Evolutionary conservation across 208 protist species (phyloP).

Genomic region (Acanthamoeba sp.): DNA sequence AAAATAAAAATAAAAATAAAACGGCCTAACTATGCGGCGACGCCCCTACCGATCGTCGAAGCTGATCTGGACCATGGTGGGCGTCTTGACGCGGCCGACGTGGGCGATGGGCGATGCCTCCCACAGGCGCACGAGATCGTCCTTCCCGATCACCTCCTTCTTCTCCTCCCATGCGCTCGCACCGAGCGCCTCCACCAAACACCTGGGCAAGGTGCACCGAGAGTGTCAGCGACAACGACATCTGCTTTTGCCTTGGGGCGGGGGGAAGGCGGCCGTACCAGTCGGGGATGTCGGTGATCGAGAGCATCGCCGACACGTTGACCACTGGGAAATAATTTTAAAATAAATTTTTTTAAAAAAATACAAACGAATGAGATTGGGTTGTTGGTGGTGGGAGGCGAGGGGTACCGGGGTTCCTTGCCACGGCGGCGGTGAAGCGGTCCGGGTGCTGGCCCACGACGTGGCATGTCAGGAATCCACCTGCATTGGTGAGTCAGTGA

Average conservation of each 20-base stretch:
- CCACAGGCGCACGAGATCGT: conserved; percentile 1
- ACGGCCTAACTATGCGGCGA: no score
- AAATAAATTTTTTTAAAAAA: not conserved
- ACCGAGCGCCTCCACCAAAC: conserved; percentile 30
- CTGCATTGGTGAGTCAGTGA: no score
- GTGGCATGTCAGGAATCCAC: conserved; percentile 33
- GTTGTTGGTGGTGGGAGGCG: no score
- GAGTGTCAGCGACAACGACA: not conserved
- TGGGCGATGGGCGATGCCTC: conserved; percentile 24
- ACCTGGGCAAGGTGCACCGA: no score
- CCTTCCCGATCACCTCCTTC: not conserved
- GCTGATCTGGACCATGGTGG: conserved; percentile 27
- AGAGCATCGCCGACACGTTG: conserved; percentile 4
- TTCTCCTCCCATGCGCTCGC: not conserved
- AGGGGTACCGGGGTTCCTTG: not conserved
- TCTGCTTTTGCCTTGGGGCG: no score
- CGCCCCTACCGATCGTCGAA: conserved; percentile 17
- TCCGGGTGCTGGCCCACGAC: conserved; percentile 33
- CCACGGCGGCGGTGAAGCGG: conserved; percentile 30
- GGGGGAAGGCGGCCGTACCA: no score
- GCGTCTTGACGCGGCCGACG: not conserved
- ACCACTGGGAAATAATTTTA: not conserved
- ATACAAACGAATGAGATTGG: not conserved
- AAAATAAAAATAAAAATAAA: not conserved
- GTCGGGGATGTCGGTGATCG: conserved; percentile 13